phyloP scores from a whole-genome alignment of 108 stramenopile species.

The Conticribra guillardii region DNA sequence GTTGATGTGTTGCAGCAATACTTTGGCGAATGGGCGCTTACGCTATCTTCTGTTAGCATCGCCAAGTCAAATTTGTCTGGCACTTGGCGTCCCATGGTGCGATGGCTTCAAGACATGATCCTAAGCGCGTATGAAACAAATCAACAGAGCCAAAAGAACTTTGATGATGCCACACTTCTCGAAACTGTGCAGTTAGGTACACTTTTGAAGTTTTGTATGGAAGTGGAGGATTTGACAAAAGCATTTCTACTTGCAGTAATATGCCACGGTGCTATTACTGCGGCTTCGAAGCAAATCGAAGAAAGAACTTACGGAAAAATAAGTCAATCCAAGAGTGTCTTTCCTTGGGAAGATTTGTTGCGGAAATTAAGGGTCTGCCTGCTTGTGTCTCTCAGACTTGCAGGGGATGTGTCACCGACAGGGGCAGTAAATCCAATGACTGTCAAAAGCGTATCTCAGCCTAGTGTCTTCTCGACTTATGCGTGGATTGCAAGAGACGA shows the following conservation, averaged over 20 bases:
- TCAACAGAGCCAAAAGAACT: conserved; percentile 20
- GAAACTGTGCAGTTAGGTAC: conserved; percentile 44
- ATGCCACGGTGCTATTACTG: conserved; percentile 62
- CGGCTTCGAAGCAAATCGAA: conserved; percentile 63
- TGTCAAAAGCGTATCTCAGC: conserved; percentile 60
- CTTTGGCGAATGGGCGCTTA: conserved; percentile 83
- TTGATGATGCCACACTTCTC: conserved; percentile 17
- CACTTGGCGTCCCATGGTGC: conserved; percentile 62
- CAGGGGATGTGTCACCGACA: conserved; percentile 53
- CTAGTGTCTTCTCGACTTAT: conserved; percentile 71
- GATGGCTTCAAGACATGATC: conserved; percentile 75
- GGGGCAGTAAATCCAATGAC: conserved; percentile 66
- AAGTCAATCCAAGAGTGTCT: conserved; percentile 21
- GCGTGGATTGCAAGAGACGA: conserved; percentile 81
- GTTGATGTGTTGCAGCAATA: conserved; percentile 66
- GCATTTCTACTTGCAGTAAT: conserved; percentile 75
- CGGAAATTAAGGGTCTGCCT: conserved; percentile 79
- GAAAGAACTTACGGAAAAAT: conserved; percentile 76
- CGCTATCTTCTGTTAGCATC: conserved; percentile 53
- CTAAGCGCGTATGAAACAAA: conserved; percentile 25
- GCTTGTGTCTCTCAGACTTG: conserved; percentile 68
- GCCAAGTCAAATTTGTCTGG: conserved; percentile 57
- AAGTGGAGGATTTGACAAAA: conserved; percentile 69
- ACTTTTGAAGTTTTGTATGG: conserved; percentile 59
- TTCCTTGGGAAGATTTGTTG: conserved; percentile 68